Evolutionary conservation across 1,284 basidiomycete species (phyloP).

Genomic region (Cerioporus squamosus): DNA sequence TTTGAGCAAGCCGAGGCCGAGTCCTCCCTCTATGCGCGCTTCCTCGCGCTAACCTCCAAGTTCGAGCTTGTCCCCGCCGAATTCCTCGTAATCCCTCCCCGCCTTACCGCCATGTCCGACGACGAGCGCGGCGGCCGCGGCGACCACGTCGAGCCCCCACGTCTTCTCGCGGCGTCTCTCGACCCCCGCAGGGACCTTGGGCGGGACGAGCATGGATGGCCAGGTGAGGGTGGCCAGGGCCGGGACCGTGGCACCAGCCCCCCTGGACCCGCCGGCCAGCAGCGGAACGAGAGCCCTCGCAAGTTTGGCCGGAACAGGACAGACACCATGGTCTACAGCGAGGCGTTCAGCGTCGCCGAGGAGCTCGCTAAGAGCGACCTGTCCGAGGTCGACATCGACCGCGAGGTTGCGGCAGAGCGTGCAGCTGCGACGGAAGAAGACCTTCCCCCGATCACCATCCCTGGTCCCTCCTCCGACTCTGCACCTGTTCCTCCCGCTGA

Average conservation of each 20-base stretch:
- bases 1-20: slow-evolving; percentile 92
- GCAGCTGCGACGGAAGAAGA: slow-evolving; percentile 6
- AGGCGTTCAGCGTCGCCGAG: slow-evolving; percentile 47
- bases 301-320: slow-evolving; percentile 65
- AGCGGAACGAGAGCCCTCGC: slow-evolving; percentile 51
- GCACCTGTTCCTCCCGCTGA: neutral
- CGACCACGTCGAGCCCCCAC: slow-evolving; percentile 50
- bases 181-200: slow-evolving; percentile 36
- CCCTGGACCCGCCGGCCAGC: slow-evolving; percentile 29
- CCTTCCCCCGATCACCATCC: neutral
- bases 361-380: slow-evolving; percentile 42
- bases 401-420: slow-evolving; percentile 22
- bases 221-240: neutral
- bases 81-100: slow-evolving; percentile 79
- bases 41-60: slow-evolving; percentile 80
- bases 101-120: slow-evolving; percentile 25
- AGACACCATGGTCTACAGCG: slow-evolving; percentile 79
- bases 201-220: slow-evolving; percentile 11
- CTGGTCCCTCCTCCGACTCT: too few species aligned
- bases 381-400: slow-evolving; percentile 27
- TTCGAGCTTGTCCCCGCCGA: slow-evolving; percentile 85
- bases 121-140: slow-evolving; percentile 28
- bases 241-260: slow-evolving; percentile 29
- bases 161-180: slow-evolving; percentile 50
- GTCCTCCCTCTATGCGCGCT: slow-evolving; percentile 90